Base-by-base conservation (phyloP, 1,139 yeast genomes). In the Magnusiomyces fungicola region DNA sequence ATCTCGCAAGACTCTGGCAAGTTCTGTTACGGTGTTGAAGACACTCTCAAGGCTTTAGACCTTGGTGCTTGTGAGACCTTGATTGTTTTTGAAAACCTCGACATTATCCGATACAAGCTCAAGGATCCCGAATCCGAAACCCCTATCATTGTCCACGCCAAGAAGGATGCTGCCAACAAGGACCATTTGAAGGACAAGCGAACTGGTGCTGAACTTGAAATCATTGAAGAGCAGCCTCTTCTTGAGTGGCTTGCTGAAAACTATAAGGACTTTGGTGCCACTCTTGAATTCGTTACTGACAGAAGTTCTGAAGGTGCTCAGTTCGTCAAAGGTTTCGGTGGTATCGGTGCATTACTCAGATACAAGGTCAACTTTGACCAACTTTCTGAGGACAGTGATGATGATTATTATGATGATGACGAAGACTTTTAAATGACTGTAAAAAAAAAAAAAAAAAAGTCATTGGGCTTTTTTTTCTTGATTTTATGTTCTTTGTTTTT, bases 171-270 rank as follows among this genome's bases (percentile, higher is more conserved):
- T 21, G 57, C 64, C 29, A 59, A 63, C 52, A 86, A 86, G 67
- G 75, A 85, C 23, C 86, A 84, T 71, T 75, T 83, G 62, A 63
- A 81, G 52, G 97, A 90, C 71, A 87, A 84, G 69, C 79, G 78
- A 53, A 84, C 95, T 30, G 97, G 97, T 48, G 75, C 79, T 46
- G 97, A 90, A 67, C 83, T 90, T 82, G 97, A 90, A 68, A 73
- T 83, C 50, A 77, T 83, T 39, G 80, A 80, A 55, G 97, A 90
- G 68, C 83, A 81, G 69, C 78, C 87, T 43, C 76, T 92, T 64
- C 78, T 92, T 60, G 98, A 92, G 71, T 92, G 98, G 98, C 76
- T 92, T 57, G 97, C 98, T 45, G 98, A 90, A 72, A 87, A 88
- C 70, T 92, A 92, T 73, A 86, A 83, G 68, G 85, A 78, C 60